phyloP scores from a whole-genome alignment of 2,329 filamentous ascomycete species.

The Teratosphaeria epicoccoides region DNA sequence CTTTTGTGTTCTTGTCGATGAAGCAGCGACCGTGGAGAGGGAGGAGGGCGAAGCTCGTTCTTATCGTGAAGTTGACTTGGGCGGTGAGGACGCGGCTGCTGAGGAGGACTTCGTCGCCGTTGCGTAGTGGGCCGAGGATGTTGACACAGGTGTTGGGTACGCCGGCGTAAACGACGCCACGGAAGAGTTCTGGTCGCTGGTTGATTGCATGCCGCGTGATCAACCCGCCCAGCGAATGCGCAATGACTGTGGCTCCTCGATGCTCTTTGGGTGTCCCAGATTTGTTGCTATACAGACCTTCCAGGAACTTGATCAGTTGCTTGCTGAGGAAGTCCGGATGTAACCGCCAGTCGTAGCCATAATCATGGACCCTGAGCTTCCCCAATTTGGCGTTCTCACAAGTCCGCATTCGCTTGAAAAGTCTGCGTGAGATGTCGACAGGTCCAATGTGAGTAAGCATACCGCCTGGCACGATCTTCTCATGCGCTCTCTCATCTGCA shows the following conservation, averaged over 20 bases:
- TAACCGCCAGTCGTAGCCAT: slow-evolving; percentile 89
- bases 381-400: slow-evolving; percentile 63
- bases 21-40: slow-evolving; percentile 84
- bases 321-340: slow-evolving; percentile 67
- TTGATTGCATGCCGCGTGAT: slow-evolving; percentile 86
- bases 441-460: slow-evolving; percentile 89
- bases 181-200: slow-evolving; percentile 70
- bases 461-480: slow-evolving; percentile 72
- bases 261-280: slow-evolving; percentile 41
- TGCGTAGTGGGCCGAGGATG: slow-evolving; percentile 77
- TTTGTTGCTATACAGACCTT: slow-evolving; percentile 63
- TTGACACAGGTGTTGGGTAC: slow-evolving; percentile 81
- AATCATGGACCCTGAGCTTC: slow-evolving; percentile 71
- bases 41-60: slow-evolving; percentile 74
- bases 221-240: slow-evolving; percentile 77
- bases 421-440: slow-evolving; percentile 73
- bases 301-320: slow-evolving; percentile 62
- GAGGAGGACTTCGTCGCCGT: slow-evolving; percentile 83
- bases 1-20: slow-evolving; percentile 67
- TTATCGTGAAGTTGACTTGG: slow-evolving; percentile 83
- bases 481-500: slow-evolving; percentile 73
- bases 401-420: slow-evolving; percentile 67
- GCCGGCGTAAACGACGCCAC: slow-evolving; percentile 76
- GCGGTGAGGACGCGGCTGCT: slow-evolving; percentile 85
- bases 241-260: slow-evolving; percentile 67